These are phyloP conservation scores for Trichoderma sp. DNA, from an alignment of 2,329 filamentous ascomycete genomes.

Conservation along the genomic window DNA sequence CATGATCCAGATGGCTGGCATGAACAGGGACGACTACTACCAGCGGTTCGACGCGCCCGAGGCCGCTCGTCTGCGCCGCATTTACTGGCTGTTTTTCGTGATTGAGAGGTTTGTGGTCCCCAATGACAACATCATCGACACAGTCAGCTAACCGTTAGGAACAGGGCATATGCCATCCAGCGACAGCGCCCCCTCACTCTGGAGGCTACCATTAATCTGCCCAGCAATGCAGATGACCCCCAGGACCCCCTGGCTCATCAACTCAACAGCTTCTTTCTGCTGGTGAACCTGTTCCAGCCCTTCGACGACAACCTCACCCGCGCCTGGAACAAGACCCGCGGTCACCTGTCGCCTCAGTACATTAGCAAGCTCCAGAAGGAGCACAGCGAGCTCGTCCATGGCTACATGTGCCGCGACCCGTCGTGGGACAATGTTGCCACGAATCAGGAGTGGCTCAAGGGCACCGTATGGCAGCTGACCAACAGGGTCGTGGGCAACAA, in stretches of 20 bases:
- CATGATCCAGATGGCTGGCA: slow-evolving; percentile 61
- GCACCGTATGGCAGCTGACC: slow-evolving; percentile 64
- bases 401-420: slow-evolving; percentile 56
- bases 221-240: slow-evolving; percentile 62
- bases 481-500: slow-evolving; percentile 52
- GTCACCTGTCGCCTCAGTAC: slow-evolving; percentile 59
- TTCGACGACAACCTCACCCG: slow-evolving; percentile 67
- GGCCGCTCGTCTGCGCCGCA: slow-evolving; percentile 62
- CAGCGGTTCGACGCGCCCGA: slow-evolving; percentile 60
- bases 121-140: neutral
- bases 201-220: slow-evolving; percentile 68
- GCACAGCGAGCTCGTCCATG: slow-evolving; percentile 57
- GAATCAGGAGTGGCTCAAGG: slow-evolving; percentile 68
- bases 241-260: slow-evolving; percentile 57
- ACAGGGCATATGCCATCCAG: slow-evolving; percentile 69
- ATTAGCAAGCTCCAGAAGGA: slow-evolving; percentile 64
- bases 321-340: slow-evolving; percentile 67
- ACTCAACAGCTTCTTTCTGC: slow-evolving; percentile 59
- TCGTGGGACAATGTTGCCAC: slow-evolving; percentile 58
- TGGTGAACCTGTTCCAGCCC: slow-evolving; percentile 65
- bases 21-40: slow-evolving; percentile 67
- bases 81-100: slow-evolving; percentile 74
- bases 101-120: slow-evolving; percentile 61
- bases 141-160: neutral
- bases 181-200: slow-evolving; percentile 70